Conservation (phyloP, 352 stramenopile genomes). For the Aphanomyces cochlioides region DNA sequence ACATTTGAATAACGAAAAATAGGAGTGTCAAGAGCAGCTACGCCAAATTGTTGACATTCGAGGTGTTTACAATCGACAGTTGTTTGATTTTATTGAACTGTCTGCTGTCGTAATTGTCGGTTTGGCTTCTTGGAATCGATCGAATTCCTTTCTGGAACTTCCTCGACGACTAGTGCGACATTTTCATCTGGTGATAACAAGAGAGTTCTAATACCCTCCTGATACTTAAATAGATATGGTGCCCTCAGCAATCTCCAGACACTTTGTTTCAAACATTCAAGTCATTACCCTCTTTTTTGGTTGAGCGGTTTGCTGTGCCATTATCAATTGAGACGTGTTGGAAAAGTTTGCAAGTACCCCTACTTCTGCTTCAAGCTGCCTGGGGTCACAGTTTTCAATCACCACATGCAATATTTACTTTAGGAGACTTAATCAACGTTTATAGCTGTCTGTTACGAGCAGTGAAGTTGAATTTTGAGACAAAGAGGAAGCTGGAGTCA, state of each 20-base stretch:
- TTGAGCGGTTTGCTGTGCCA: background rate
- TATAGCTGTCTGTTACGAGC: constrained; percentile 12
- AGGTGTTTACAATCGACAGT: constrained; percentile 31
- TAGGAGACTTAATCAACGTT: constrained; percentile 20
- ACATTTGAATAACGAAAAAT: background rate
- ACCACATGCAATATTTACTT: constrained; percentile 13
- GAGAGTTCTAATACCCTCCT: background rate
- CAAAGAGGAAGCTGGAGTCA: background rate
- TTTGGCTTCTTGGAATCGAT: constrained; percentile 3
- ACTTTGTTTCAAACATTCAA: constrained; percentile 17
- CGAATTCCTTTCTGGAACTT: constrained; percentile 22
- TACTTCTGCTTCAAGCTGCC: constrained; percentile 12
- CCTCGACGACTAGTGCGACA: constrained; percentile 52
- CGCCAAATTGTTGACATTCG: constrained; percentile 56
- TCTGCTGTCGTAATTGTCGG: constrained; percentile 1
- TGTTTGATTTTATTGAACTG: constrained; percentile 22
- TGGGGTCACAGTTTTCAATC: constrained; percentile 5
- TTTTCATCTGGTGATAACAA: constrained; percentile 48
- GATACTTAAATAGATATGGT: constrained; percentile 6
- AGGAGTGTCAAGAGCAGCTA: constrained; percentile 49
- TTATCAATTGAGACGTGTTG: background rate
- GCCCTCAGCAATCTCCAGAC: background rate
- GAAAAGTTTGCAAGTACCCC: constrained; percentile 16
- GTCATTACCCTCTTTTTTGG: constrained; percentile 1
- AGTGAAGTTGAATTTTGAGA: constrained; percentile 3